Conservation (phyloP, 2,329 filamentous ascomycete genomes). For the Pseudogymnoascus sp. region DNA sequence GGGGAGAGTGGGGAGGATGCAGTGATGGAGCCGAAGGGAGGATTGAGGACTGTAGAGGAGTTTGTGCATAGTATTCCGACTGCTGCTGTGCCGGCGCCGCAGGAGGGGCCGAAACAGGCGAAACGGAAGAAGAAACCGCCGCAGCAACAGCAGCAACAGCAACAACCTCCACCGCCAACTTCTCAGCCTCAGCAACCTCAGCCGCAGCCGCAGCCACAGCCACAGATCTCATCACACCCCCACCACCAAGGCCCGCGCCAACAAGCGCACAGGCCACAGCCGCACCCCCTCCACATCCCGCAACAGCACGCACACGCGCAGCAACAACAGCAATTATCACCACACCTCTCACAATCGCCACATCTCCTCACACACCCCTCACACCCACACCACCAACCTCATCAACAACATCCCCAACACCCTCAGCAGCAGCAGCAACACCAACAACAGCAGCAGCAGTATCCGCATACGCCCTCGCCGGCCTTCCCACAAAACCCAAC, state of each 20-base stretch:
- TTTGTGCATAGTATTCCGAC: background rate
- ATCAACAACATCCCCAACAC: background rate
- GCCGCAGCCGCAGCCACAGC: background rate
- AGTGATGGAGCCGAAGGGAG: conserved; percentile 48
- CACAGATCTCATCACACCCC: background rate
- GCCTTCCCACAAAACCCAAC: background rate
- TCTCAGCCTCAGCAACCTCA: background rate
- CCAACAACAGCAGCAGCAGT: background rate
- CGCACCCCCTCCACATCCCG: background rate
- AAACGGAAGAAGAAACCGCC: background rate
- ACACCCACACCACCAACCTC: background rate
- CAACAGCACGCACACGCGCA: background rate
- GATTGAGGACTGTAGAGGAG: background rate
- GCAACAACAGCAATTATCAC: background rate
- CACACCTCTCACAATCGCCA: background rate
- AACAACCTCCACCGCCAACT: background rate
- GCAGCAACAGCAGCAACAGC: background rate
- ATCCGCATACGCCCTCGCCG: background rate
- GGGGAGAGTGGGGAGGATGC: conserved; percentile 79
- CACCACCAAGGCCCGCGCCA: background rate
- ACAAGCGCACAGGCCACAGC: background rate
- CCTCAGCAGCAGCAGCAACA: background rate
- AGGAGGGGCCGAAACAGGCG: background rate
- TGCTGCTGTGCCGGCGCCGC: background rate
- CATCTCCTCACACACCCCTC: background rate